These are phyloP conservation scores for Yamadazyma philogaea DNA, from an alignment of 805 yeast genomes.

Conservation along the genomic window DNA sequence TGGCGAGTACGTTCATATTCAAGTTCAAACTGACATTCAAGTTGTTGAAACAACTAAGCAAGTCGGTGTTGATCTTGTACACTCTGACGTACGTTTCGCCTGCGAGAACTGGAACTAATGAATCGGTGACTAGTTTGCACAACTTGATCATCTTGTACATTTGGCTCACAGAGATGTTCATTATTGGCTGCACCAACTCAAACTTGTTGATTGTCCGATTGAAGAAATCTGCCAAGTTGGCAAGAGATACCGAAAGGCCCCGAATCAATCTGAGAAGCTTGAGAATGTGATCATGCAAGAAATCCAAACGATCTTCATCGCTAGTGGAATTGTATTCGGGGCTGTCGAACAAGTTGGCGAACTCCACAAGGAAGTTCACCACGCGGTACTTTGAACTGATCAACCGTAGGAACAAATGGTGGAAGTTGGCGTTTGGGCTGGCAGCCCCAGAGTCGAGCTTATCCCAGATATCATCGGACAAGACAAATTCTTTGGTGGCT, in stretches of 20 bases:
- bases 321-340: conserved; percentile 13
- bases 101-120: conserved; percentile 15
- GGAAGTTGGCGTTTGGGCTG: neutral
- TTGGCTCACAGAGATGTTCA: conserved; percentile 34
- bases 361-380: conserved; percentile 33
- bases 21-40: conserved; percentile 14
- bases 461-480: conserved; percentile 6
- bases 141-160: conserved; percentile 33
- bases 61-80: conserved; percentile 34
- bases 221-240: conserved; percentile 27
- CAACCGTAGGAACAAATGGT: conserved; percentile 21
- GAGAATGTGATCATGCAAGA: conserved; percentile 34
- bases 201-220: conserved; percentile 16
- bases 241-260: conserved; percentile 27
- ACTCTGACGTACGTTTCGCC: conserved; percentile 28
- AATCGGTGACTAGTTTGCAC: conserved; percentile 34
- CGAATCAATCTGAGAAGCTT: conserved; percentile 39
- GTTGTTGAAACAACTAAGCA: conserved; percentile 32
- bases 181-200: conserved; percentile 22
- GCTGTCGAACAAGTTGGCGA: conserved; percentile 13
- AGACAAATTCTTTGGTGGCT: neutral
- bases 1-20: conserved; percentile 21
- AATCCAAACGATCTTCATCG: conserved; percentile 21
- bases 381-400: conserved; percentile 36
- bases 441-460: conserved; percentile 10